phyloP scores from a whole-genome alignment of 148 eudicot species.

The Amaranthus hypochondriacus region DNA sequence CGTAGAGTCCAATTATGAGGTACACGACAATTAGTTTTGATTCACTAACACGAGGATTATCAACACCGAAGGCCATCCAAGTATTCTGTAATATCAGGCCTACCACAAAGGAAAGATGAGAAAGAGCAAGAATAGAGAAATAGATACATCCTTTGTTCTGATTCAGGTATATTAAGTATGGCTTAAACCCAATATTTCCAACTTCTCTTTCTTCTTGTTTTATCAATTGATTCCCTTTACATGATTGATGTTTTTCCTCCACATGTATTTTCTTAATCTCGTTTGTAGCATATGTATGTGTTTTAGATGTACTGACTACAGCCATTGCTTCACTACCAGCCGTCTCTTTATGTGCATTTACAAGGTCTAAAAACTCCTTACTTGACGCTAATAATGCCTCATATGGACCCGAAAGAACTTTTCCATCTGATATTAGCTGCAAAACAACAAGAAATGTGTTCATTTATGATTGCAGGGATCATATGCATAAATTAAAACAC shows the following conservation, averaged over 20 bases:
- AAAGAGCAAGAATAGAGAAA: conserved; percentile 43
- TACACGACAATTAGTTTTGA: conserved; percentile 64
- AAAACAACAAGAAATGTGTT: conserved; percentile 1
- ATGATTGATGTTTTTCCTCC: conserved; percentile 30
- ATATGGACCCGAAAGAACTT: conserved; percentile 64
- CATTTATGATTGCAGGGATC: not conserved
- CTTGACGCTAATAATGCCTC: conserved; percentile 54
- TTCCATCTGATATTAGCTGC: conserved; percentile 89
- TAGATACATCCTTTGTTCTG: conserved; percentile 61
- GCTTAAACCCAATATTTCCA: conserved; percentile 76
- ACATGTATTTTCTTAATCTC: conserved; percentile 37
- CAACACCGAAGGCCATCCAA: conserved; percentile 93
- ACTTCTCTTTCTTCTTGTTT: conserved; percentile 79
- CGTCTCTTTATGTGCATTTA: conserved; percentile 87
- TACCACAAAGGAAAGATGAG: conserved; percentile 42
- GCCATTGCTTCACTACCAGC: conserved; percentile 59
- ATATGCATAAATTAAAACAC: not conserved
- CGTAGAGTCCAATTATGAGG: conserved; percentile 50
- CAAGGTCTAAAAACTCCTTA: conserved; percentile 65
- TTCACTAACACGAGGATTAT: conserved; percentile 50
- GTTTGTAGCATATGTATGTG: conserved; percentile 24
- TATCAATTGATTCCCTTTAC: conserved; percentile 59
- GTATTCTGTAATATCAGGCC: conserved; percentile 71
- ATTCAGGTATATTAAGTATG: conserved; percentile 61
- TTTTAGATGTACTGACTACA: conserved; percentile 32